phyloP scores from a whole-genome alignment of 2,329 filamentous ascomycete species.

The Orbilia blumenaviensis region DNA sequence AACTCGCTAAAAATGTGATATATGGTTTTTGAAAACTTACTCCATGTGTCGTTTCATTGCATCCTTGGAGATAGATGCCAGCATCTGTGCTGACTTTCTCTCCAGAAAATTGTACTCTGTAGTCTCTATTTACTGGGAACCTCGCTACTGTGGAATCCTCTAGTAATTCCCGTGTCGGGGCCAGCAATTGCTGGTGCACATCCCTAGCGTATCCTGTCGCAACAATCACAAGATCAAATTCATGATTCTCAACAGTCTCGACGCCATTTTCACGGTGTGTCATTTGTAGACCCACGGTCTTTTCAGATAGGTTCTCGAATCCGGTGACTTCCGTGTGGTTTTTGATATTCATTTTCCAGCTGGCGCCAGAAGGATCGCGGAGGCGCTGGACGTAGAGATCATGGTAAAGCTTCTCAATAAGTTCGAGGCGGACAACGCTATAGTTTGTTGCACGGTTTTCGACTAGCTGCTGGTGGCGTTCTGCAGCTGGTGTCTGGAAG shows the following conservation, averaged over 20 bases:
- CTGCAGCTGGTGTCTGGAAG: slow-evolving; percentile 72
- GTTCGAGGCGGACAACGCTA: slow-evolving; percentile 86
- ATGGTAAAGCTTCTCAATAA: slow-evolving; percentile 89
- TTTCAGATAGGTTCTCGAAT: slow-evolving; percentile 65
- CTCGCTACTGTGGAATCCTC: slow-evolving; percentile 63
- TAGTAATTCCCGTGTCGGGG: slow-evolving; percentile 72
- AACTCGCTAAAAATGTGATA: background rate
- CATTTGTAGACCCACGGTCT: slow-evolving; percentile 64
- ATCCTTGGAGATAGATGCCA: slow-evolving; percentile 91
- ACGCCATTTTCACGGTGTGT: slow-evolving; percentile 66
- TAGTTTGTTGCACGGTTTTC: slow-evolving; percentile 90
- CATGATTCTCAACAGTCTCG: slow-evolving; percentile 62
- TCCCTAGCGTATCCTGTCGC: slow-evolving; percentile 86
- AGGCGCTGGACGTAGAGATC: slow-evolving; percentile 86
- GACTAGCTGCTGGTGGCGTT: slow-evolving; percentile 70
- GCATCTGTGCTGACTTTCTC: slow-evolving; percentile 75
- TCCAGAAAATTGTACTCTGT: slow-evolving; percentile 76
- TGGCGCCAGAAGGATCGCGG: slow-evolving; percentile 72
- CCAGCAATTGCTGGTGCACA: slow-evolving; percentile 79
- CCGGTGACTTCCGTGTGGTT: slow-evolving; percentile 72
- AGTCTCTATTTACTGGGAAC: slow-evolving; percentile 78
- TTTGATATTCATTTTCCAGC: slow-evolving; percentile 85
- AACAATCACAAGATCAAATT: slow-evolving; percentile 81
- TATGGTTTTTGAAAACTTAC: slow-evolving; percentile 67
- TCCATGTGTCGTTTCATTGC: slow-evolving; percentile 90